Conservation (phyloP, 1,284 basidiomycete genomes). For the Kalmanozyma brasiliensis region DNA sequence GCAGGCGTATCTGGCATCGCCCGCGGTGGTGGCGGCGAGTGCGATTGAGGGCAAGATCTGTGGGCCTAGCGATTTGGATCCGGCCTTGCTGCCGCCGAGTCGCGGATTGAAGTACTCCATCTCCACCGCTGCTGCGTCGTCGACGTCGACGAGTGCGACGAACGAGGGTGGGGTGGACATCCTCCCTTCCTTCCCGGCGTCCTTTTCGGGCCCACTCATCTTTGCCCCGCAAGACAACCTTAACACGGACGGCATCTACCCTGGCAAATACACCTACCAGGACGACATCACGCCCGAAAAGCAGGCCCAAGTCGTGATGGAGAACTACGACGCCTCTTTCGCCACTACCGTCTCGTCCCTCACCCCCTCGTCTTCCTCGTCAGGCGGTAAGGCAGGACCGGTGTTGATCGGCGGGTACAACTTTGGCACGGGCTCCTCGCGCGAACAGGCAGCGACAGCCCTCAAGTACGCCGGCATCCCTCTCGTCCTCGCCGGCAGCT, state of each 20-base stretch:
- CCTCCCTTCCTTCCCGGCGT: conserved; percentile 74
- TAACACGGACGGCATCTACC: conserved; percentile 98
- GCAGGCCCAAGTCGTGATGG: conserved; percentile 93
- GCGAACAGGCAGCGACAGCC: conserved; percentile 97
- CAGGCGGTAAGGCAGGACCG: conserved; percentile 73
- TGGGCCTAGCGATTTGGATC: conserved; percentile 77
- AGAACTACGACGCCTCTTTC: conserved; percentile 95
- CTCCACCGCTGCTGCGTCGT: conserved; percentile 57
- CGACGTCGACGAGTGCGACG: conserved; percentile 50
- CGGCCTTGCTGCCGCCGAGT: conserved; percentile 72
- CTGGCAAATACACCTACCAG: conserved; percentile 99
- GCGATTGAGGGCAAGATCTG: conserved; percentile 92
- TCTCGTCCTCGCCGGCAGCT: conserved; percentile 92
- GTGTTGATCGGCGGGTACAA: conserved; percentile 94
- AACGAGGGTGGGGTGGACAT: conserved; percentile 40
- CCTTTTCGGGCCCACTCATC: conserved; percentile 84
- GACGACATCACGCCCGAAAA: conserved; percentile 95
- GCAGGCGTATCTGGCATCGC: conserved; percentile 92
- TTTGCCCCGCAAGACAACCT: conserved; percentile 97
- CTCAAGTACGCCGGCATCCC: conserved; percentile 93
- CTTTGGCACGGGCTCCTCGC: conserved; percentile 98
- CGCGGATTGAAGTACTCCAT: conserved; percentile 70
- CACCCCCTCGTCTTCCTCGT: conserved; percentile 44
- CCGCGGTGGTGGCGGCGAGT: conserved; percentile 94
- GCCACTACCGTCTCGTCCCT: conserved; percentile 79